These are phyloP conservation scores for Aschersonia sp. DNA, from an alignment of 2,329 filamentous ascomycete genomes.

Conservation along the genomic window DNA sequence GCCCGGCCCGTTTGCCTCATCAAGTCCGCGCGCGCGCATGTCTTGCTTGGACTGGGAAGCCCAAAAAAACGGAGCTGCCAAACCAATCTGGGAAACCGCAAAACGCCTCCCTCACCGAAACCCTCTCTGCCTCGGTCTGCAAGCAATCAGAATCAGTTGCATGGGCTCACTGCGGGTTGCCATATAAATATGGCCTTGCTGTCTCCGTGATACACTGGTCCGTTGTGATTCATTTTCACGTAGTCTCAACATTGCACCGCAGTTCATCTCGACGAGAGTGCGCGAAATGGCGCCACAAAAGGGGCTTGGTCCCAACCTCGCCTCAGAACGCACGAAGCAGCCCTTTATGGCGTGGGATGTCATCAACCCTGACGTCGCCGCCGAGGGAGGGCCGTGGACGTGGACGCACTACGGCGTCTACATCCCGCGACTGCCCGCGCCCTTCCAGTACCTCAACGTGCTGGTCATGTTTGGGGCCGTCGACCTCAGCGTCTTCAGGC, in stretches of 20 bases:
- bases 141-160: too few species aligned
- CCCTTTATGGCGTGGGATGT: slow-evolving; percentile 1
- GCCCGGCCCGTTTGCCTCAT: background rate
- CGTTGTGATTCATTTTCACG: too few species aligned
- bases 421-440: background rate
- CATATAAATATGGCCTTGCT: too few species aligned
- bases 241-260: background rate
- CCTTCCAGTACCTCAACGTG: slow-evolving; percentile 1
- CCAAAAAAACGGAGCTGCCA: background rate
- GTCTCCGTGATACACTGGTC: too few species aligned
- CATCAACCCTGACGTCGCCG: background rate
- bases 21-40: background rate
- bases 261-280: background rate
- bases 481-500: slow-evolving; percentile 1
- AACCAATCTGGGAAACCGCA: too few species aligned
- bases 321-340: background rate
- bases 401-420: background rate
- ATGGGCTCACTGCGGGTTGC: too few species aligned
- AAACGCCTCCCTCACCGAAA: too few species aligned
- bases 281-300: background rate
- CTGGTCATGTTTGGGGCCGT: background rate
- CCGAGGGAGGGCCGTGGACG: background rate
- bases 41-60: background rate
- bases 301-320: background rate
- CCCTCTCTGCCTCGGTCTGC: too few species aligned